Percentiles rank a stretch among this genome's conserved stretches.
Evolutionary conservation across 352 stramenopile genomes (phyloP).

Genomic region (Globisporangium mamillatum): DNA sequence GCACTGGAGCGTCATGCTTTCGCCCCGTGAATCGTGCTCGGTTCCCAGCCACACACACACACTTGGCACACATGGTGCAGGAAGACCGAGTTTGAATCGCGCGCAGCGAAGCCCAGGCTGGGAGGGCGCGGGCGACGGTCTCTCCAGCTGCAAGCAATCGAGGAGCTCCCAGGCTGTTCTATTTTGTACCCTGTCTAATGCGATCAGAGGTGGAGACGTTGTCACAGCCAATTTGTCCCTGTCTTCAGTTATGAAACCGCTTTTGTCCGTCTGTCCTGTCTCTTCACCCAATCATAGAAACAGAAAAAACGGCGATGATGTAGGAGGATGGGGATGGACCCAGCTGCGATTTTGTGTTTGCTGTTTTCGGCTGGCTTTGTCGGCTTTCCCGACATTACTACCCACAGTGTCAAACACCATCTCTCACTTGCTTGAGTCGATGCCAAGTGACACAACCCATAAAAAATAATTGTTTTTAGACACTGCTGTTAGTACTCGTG

Average conservation of each 20-base stretch:
- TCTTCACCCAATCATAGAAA: neutral
- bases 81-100: neutral
- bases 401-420: neutral
- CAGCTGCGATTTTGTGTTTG: neutral
- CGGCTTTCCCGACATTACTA: neutral
- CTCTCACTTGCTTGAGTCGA: too few species aligned
- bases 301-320: neutral
- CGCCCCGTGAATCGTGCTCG: neutral
- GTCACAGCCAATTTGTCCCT: neutral
- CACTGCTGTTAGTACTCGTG: neutral
- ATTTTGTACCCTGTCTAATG: neutral
- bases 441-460: too few species aligned
- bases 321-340: neutral
- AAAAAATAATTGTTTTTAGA: too few species aligned
- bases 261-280: neutral
- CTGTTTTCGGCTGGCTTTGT: neutral
- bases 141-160: constrained; percentile 5
- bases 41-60: neutral
- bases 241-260: neutral
- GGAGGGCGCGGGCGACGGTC: too few species aligned
- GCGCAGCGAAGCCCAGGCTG: too few species aligned
- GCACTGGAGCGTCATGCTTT: neutral
- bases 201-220: neutral
- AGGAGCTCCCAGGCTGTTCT: neutral
- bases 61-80: neutral